Conservation (phyloP, 2,329 filamentous ascomycete genomes). For the Pezicula radicicola region DNA sequence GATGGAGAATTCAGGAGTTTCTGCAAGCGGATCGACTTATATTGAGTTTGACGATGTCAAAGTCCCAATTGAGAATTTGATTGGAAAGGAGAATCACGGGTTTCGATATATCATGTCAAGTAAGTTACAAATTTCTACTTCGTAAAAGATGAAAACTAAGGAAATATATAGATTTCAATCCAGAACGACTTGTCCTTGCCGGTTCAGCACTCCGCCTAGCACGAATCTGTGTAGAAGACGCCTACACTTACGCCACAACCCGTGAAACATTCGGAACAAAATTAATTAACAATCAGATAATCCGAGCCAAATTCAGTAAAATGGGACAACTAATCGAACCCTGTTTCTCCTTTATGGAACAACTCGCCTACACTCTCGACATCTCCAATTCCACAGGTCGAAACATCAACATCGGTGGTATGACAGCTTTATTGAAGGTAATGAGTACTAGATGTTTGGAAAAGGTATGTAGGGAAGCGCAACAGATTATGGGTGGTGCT, state of each 20-base stretch:
- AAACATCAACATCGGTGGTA: constrained; percentile 42
- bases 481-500: constrained; percentile 51
- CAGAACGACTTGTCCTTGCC: constrained; percentile 56
- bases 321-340: constrained; percentile 58
- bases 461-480: constrained; percentile 49
- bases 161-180: constrained; percentile 39
- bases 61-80: constrained; percentile 49
- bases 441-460: constrained; percentile 50
- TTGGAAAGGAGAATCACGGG: constrained; percentile 52
- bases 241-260: constrained; percentile 47
- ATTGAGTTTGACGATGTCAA: constrained; percentile 53
- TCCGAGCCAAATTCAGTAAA: constrained; percentile 56
- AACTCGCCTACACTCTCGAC: constrained; percentile 44
- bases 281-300: constrained; percentile 55
- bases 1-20: constrained; percentile 65
- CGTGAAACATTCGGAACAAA: constrained; percentile 57
- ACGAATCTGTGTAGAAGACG: constrained; percentile 50
- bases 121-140: not conserved
- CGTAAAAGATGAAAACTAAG: too few species aligned
- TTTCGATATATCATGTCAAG: constrained; percentile 58
- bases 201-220: constrained; percentile 55
- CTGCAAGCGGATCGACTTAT: constrained; percentile 55
- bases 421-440: constrained; percentile 49
- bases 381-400: not conserved
- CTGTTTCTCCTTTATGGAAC: constrained; percentile 59